These are phyloP conservation scores for Microcera coccophila DNA, from an alignment of 2,329 filamentous ascomycete species.

Conservation along the genomic window DNA sequence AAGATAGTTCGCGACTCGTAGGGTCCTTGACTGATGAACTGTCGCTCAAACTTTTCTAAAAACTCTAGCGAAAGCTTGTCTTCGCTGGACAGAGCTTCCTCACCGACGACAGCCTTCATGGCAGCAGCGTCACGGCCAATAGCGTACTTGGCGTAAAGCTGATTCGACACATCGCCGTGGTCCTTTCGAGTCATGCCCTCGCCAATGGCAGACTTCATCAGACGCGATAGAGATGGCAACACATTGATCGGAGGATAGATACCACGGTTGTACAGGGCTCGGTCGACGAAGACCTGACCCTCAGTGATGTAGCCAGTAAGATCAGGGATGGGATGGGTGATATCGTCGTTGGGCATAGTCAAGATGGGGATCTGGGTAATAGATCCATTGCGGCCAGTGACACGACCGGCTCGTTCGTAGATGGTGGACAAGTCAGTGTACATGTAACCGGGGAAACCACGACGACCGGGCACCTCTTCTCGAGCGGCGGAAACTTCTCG, in stretches of 20 bases:
- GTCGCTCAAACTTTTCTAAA: slow-evolving; percentile 95
- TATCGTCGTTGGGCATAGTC: slow-evolving; percentile 99
- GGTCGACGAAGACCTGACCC: slow-evolving; percentile 96
- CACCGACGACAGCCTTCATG: slow-evolving; percentile 99
- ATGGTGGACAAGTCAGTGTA: slow-evolving; percentile 99
- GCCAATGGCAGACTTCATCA: slow-evolving; percentile 99
- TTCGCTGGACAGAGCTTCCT: slow-evolving; percentile 91
- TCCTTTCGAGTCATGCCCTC: slow-evolving; percentile 96
- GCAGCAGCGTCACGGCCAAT: slow-evolving; percentile 96
- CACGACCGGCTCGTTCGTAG: slow-evolving; percentile 98
- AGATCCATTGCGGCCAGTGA: slow-evolving; percentile 92
- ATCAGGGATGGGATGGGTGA: slow-evolving; percentile 98
- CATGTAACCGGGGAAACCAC: slow-evolving; percentile 99
- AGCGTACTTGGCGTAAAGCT: slow-evolving; percentile 98
- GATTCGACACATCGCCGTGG: slow-evolving; percentile 97
- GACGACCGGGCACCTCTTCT: slow-evolving; percentile 98
- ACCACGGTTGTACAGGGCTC: slow-evolving; percentile 90
- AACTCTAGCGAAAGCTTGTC: slow-evolving; percentile 98
- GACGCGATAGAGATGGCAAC: slow-evolving; percentile 91
- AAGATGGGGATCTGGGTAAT: slow-evolving; percentile 99
- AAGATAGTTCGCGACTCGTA: slow-evolving; percentile 91
- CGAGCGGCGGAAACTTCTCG: slow-evolving; percentile 97
- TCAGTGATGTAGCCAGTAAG: slow-evolving; percentile 99
- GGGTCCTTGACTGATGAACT: slow-evolving; percentile 85
- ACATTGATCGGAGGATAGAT: slow-evolving; percentile 99